A percentile compares a stretch with the other conserved stretches of the same genome.
Evolutionary conservation across 352 stramenopile genomes (phyloP).

Genomic region (Phytopythium delawarense): DNA sequence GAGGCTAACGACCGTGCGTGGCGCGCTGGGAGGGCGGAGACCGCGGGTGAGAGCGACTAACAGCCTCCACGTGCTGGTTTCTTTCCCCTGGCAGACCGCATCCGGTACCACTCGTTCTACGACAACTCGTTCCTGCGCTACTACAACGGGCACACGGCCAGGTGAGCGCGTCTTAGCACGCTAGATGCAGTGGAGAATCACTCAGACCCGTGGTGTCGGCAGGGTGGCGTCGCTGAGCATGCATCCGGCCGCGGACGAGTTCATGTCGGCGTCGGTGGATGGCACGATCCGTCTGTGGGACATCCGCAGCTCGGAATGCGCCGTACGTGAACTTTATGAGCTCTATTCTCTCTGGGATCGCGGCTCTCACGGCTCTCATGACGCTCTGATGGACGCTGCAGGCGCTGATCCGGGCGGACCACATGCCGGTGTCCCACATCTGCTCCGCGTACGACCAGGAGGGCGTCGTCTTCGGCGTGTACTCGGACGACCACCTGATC

Average conservation of each 20-base stretch:
- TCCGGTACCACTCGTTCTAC: conserved; percentile 87
- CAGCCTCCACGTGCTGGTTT: neutral
- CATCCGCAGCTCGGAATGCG: conserved; percentile 58
- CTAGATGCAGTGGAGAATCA: neutral
- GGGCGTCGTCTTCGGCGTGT: conserved; percentile 82
- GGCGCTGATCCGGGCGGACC: conserved; percentile 60
- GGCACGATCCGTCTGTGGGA: conserved; percentile 80
- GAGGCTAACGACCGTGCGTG: conserved; percentile 62
- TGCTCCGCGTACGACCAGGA: conserved; percentile 78
- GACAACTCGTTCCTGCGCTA: conserved; percentile 90
- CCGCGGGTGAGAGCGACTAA: neutral
- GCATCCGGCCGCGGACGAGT: conserved; percentile 81
- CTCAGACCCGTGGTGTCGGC: neutral
- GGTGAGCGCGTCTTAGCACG: conserved; percentile 21
- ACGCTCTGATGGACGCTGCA: conserved; percentile 9
- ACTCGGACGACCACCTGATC: conserved; percentile 82
- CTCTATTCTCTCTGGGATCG: neutral
- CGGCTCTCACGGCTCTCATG: neutral
- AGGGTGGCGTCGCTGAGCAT: conserved; percentile 82
- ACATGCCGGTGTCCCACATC: conserved; percentile 60
- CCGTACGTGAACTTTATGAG: conserved; percentile 21
- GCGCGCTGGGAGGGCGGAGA: neutral
- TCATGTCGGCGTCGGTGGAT: conserved; percentile 77
- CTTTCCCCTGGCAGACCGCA: conserved; percentile 36
- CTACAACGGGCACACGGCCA: conserved; percentile 73